phyloP scores from a whole-genome alignment of 2,329 filamentous ascomycete species.

The Pseudogymnoascus verrucosus region DNA sequence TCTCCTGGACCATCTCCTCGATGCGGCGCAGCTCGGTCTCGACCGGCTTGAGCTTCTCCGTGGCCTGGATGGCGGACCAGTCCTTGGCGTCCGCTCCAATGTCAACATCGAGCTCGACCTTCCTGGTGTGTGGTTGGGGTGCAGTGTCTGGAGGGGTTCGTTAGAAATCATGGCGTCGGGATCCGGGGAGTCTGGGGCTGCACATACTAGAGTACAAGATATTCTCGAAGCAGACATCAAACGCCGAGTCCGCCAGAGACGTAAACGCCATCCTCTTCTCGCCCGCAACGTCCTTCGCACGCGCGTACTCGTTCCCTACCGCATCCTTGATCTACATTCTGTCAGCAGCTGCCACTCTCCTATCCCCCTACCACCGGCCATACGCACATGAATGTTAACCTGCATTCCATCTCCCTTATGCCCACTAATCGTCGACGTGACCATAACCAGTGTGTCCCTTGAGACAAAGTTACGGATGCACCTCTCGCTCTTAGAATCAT shows the following conservation, averaged over 20 bases:
- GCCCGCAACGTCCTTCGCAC: slow-evolving; percentile 82
- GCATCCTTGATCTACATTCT: slow-evolving; percentile 75
- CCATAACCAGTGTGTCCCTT: slow-evolving; percentile 87
- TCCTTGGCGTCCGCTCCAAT: slow-evolving; percentile 63
- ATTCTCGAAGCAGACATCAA: slow-evolving; percentile 97
- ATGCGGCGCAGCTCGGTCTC: slow-evolving; percentile 90
- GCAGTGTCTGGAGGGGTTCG: not conserved
- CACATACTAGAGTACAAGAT: slow-evolving; percentile 35
- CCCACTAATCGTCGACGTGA: slow-evolving; percentile 84
- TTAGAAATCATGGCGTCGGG: not conserved
- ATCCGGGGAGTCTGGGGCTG: not conserved
- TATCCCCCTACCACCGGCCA: not conserved
- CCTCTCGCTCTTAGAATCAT: slow-evolving; percentile 64
- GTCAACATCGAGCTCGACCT: slow-evolving; percentile 42
- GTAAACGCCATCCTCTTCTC: slow-evolving; percentile 83
- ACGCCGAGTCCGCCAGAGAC: slow-evolving; percentile 80
- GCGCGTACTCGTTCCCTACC: slow-evolving; percentile 91
- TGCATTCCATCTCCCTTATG: slow-evolving; percentile 82
- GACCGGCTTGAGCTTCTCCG: slow-evolving; percentile 95
- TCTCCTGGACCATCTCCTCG: slow-evolving; percentile 81
- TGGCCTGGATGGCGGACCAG: slow-evolving; percentile 92
- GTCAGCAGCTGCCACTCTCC: not conserved
- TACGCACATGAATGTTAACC: slow-evolving; percentile 84
- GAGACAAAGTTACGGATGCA: slow-evolving; percentile 96
- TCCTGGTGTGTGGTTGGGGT: slow-evolving; percentile 42